These are phyloP conservation scores for Macrophomina tecta DNA, from an alignment of 2,329 filamentous ascomycete species.

Conservation along the genomic window DNA sequence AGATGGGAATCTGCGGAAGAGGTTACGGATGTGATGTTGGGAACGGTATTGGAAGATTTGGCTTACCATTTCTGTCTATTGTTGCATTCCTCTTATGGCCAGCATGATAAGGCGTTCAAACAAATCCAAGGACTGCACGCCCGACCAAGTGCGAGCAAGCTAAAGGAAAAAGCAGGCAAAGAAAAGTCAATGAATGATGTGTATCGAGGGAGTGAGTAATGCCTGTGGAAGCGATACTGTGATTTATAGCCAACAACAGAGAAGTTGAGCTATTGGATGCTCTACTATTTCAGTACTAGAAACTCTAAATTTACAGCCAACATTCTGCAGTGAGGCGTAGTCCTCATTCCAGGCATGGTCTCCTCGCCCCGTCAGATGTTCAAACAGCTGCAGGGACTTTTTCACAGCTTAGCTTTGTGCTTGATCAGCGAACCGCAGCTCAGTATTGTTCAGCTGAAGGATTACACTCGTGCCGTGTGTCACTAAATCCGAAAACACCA, in stretches of 20 bases:
- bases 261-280: background rate
- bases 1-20: background rate
- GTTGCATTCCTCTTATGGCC: background rate
- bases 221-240: background rate
- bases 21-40: background rate
- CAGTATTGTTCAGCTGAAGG: background rate
- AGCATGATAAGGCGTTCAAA: too few species aligned
- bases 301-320: background rate
- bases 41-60: background rate
- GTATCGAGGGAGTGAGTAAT: too few species aligned
- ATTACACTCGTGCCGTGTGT: background rate
- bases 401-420: background rate
- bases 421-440: background rate
- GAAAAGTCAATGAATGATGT: background rate
- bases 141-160: background rate
- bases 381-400: background rate
- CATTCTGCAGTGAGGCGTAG: slow-evolving; percentile 1
- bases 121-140: background rate
- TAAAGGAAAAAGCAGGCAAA: background rate
- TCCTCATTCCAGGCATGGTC: background rate
- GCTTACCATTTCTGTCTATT: background rate
- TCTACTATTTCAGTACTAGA: background rate
- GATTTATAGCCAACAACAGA: background rate
- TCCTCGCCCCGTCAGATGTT: background rate
- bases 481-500: background rate